Percentiles rank a stretch among this genome's conserved stretches.
Evolutionary conservation across 257 asterid genomes (phyloP).

Genomic region (Gentiana macrophylla): DNA sequence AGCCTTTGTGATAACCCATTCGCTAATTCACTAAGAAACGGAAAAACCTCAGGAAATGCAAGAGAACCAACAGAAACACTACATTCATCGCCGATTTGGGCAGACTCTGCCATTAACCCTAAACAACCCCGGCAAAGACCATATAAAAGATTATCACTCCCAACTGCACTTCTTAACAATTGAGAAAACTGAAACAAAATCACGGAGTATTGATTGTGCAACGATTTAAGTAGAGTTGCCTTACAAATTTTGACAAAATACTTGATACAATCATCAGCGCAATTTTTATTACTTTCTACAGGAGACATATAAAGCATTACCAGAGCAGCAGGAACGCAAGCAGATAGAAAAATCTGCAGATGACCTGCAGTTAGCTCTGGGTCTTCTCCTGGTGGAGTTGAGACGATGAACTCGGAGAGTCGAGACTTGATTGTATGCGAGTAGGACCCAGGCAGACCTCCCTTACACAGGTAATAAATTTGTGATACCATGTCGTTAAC

Average conservation of each 20-base stretch:
- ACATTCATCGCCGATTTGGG: slow-evolving; percentile 13
- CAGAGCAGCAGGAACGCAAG: slow-evolving; percentile 58
- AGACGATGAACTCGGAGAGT: slow-evolving; percentile 33
- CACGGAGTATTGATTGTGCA: slow-evolving; percentile 29
- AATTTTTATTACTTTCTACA: slow-evolving; percentile 25
- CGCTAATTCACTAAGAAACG: slow-evolving; percentile 54
- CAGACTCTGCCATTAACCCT: slow-evolving; percentile 32
- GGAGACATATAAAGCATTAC: slow-evolving; percentile 69
- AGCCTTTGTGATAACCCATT: slow-evolving; percentile 32
- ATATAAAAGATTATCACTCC: slow-evolving; percentile 17
- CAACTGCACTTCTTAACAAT: slow-evolving; percentile 12
- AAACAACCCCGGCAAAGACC: slow-evolving; percentile 14
- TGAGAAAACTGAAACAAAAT: slow-evolving; percentile 20
- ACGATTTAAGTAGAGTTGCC: slow-evolving; percentile 20
- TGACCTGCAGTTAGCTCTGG: slow-evolving; percentile 29
- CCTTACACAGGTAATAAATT: slow-evolving; percentile 32
- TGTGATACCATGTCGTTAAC: slow-evolving; percentile 43
- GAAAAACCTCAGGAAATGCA: slow-evolving; percentile 43
- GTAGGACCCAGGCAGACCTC: not conserved
- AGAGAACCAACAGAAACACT: slow-evolving; percentile 15
- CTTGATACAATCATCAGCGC: slow-evolving; percentile 50
- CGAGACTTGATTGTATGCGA: slow-evolving; percentile 23
- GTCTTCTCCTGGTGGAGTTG: slow-evolving; percentile 17
- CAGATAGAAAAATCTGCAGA: slow-evolving; percentile 47
- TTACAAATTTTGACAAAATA: slow-evolving; percentile 38